These are phyloP conservation scores for Lumnitzera littorea DNA, from an alignment of 345 rosid species.

Conservation along the genomic window DNA sequence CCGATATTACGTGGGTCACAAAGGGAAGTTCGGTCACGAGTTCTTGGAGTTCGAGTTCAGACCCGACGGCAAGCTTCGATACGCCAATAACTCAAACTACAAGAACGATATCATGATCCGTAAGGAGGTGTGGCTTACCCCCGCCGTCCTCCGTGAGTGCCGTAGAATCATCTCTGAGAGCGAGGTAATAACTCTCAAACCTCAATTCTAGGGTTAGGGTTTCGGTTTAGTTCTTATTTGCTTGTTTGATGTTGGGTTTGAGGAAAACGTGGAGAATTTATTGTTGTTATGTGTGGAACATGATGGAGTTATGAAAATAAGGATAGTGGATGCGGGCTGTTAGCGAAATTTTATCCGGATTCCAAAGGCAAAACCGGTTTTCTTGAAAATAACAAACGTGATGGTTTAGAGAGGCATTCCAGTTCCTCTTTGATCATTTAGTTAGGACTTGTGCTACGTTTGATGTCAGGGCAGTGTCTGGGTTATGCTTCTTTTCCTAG, in stretches of 20 bases:
- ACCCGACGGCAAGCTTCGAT: conserved; percentile 93
- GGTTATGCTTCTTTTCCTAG: too few relatives aligned
- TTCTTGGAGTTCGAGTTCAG: conserved; percentile 98
- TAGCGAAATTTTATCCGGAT: too few relatives aligned
- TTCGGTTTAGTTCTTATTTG: neutral
- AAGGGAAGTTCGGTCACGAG: conserved; percentile 98
- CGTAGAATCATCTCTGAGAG: conserved; percentile 96
- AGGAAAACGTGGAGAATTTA: too few relatives aligned
- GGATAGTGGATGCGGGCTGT: too few relatives aligned
- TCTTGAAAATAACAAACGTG: too few relatives aligned
- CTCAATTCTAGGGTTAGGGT: conserved; percentile 8
- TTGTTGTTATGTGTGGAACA: too few relatives aligned
- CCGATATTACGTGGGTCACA: conserved; percentile 95
- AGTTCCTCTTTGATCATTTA: too few relatives aligned
- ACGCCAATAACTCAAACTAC: conserved; percentile 98
- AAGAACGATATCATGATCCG: conserved; percentile 99
- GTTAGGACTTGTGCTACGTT: too few relatives aligned
- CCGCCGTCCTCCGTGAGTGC: conserved; percentile 87
- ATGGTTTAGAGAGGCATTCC: too few relatives aligned
- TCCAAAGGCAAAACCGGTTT: too few relatives aligned
- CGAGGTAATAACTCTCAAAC: conserved; percentile 38
- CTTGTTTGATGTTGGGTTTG: neutral
- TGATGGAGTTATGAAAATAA: too few relatives aligned
- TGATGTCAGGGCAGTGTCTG: too few relatives aligned
- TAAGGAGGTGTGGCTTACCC: conserved; percentile 91